A percentile compares a stretch with the other conserved stretches of the same genome.
phyloP scores from a whole-genome alignment of 2,329 filamentous ascomycete species.

The Hypoxylon sp. region DNA sequence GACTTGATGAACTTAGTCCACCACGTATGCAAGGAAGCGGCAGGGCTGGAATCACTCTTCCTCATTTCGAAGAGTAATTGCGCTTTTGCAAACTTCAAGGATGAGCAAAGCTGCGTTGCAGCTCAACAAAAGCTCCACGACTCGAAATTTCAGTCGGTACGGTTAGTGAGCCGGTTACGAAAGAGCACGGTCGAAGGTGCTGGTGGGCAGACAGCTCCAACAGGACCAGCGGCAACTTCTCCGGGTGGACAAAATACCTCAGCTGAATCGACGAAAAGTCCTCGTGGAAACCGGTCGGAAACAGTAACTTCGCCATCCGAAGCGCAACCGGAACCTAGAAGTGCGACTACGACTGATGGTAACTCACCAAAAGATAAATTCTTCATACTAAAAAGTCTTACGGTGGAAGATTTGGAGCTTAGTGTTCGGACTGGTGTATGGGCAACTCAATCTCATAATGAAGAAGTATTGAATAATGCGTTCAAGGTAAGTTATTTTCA shows the following conservation, averaged over 20 bases:
- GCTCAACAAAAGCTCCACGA: constrained; percentile 92
- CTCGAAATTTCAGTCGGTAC: constrained; percentile 87
- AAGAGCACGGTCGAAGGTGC: constrained; percentile 62
- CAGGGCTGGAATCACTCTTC: constrained; percentile 88
- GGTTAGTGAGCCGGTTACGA: constrained; percentile 87
- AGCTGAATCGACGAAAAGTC: constrained; percentile 41
- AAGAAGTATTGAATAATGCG: constrained; percentile 84
- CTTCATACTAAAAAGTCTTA: constrained; percentile 94
- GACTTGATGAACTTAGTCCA: constrained; percentile 88
- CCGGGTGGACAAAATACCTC: constrained; percentile 45
- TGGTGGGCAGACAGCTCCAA: constrained; percentile 66
- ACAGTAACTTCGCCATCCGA: constrained; percentile 36
- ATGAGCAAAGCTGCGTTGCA: constrained; percentile 79
- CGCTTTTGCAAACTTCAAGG: constrained; percentile 94
- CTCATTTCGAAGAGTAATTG: constrained; percentile 98
- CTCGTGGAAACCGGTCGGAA: constrained; percentile 31
- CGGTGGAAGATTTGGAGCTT: constrained; percentile 88
- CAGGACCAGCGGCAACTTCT: constrained; percentile 66
- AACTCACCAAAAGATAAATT: constrained; percentile 76
- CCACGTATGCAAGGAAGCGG: constrained; percentile 86
- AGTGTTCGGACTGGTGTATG: constrained; percentile 91
- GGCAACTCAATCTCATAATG: constrained; percentile 96
- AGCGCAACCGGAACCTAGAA: constrained; percentile 40
- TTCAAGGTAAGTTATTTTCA: constrained; percentile 73
- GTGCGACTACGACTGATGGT: constrained; percentile 39